Evolutionary conservation across 2,329 filamentous ascomycete genomes (phyloP), one percentile per base, ranked within the genome.

Genomic region (Akanthomyces lecanii): DNA sequence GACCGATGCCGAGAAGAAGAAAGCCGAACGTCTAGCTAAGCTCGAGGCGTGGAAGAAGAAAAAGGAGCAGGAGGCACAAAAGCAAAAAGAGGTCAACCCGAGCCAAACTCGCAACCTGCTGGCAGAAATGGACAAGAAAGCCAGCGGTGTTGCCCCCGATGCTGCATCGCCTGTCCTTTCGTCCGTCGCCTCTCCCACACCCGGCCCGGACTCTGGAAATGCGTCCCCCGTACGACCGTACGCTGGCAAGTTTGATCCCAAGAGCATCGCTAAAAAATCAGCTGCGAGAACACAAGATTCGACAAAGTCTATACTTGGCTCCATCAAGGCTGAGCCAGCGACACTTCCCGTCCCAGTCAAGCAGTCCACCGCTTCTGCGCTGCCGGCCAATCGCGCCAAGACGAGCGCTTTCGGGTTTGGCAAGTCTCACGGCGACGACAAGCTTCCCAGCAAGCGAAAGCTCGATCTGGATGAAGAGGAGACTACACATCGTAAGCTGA

Each of bases 41-140:
- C 78, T 96, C 33, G 91, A 94, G 73, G 90, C 91, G 63, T 97
- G 92, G 93, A 97, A 97, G 77, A 90, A 92, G 76, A 94, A 93
- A 76, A 89, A 92, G 72, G 90, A 91, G 67, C 86, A 87, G 72
- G 88, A 89, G 68, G 88, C 89, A 69, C 84, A 84, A 66, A 91
- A 91, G 72, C 85, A 90, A 72, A 87, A 86, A 70, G 85, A 89
- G 69, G 82, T 87, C 51, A 86, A 85, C 60, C 80, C 85, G 47
- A 85, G 84, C 63, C 87, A 86, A 66, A 84, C 88, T 45, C 81
- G 85, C 68, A 89, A 84, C 69, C 83, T 92, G 62, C 78, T 89
- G 63, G 86, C 88, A 69, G 86, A 89, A 74, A 91, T 90, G 81
- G 90, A 89, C 73, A 86, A 86, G 72, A 91, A 85, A 75, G 83